phyloP scores from a whole-genome alignment of 2,329 filamentous ascomycete species.

The Venturia asperata region DNA sequence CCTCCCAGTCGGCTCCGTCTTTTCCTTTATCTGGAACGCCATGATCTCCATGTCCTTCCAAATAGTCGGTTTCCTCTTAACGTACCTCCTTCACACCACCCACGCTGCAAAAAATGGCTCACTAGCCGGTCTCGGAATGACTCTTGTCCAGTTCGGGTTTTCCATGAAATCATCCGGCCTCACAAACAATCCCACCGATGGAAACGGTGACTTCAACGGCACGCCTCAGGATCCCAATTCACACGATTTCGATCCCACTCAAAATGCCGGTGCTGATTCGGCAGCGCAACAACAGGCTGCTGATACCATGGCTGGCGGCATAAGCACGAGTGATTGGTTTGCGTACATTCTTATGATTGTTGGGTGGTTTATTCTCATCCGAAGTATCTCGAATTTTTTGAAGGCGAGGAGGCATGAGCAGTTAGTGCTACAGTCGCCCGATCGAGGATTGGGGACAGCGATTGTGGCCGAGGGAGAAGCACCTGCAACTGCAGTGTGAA shows the following conservation, averaged over 20 bases:
- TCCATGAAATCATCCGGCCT: conserved; percentile 65
- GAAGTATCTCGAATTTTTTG: conserved; percentile 86
- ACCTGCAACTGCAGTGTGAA: conserved; percentile 53
- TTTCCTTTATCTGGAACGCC: conserved; percentile 84
- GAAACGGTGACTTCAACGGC: conserved; percentile 48
- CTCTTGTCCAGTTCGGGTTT: conserved; percentile 93
- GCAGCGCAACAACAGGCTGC: conserved; percentile 28
- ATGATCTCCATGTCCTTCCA: conserved; percentile 98
- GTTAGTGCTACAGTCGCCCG: conserved; percentile 85
- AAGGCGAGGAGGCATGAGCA: conserved; percentile 85
- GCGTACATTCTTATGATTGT: conserved; percentile 93
- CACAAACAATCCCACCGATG: conserved; percentile 19
- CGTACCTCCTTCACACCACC: conserved; percentile 94
- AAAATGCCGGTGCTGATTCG: conserved; percentile 21
- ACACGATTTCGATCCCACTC: conserved; percentile 74
- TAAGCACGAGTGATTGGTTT: conserved; percentile 76
- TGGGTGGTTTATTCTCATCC: conserved; percentile 95
- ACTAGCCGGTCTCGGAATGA: conserved; percentile 87
- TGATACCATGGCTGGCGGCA: conserved; percentile 43
- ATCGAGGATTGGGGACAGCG: conserved; percentile 74
- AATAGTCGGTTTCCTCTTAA: conserved; percentile 92
- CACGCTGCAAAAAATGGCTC: conserved; percentile 98
- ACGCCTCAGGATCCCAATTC: conserved; percentile 80
- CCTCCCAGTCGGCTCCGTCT: conserved; percentile 81
- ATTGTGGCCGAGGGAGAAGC: conserved; percentile 81